These are phyloP conservation scores for Penicillium herquei DNA, from an alignment of 495 filamentous ascomycete species.

Conservation along the genomic window DNA sequence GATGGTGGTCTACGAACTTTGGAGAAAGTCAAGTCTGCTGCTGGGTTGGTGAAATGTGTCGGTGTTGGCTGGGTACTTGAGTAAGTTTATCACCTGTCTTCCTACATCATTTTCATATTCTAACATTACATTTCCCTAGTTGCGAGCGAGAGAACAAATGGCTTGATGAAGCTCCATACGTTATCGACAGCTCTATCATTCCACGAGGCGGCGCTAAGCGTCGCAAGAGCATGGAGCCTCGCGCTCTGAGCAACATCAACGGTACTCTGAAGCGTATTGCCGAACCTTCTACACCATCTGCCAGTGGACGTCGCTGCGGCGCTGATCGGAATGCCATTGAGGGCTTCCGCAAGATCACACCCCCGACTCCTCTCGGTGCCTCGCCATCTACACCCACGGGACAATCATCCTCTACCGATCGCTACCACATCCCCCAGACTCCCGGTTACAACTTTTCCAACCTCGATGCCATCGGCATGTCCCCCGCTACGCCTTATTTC, in stretches of 20 bases:
- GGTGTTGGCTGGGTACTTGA: conserved; percentile 87
- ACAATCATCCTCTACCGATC: conserved; percentile 17
- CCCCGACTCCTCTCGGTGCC: conserved; percentile 18
- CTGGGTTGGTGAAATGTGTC: conserved; percentile 77
- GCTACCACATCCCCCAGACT: conserved; percentile 31
- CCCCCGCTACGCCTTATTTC: conserved; percentile 55
- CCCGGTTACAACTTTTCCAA: conserved; percentile 39
- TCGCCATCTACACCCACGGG: conserved; percentile 23
- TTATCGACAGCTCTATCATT: conserved; percentile 66
- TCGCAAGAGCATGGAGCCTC: conserved; percentile 90
- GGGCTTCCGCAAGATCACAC: conserved; percentile 34
- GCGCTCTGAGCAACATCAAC: conserved; percentile 70
- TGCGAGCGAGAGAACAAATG: conserved; percentile 79
- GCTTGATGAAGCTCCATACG: conserved; percentile 68
- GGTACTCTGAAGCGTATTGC: conserved; percentile 49
- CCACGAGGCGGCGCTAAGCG: conserved; percentile 76
- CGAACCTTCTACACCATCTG: conserved; percentile 31
- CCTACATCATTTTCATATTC: not conserved
- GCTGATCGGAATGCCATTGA: conserved; percentile 37
- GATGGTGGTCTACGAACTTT: conserved; percentile 85
- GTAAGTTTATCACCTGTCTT: conserved; percentile 44
- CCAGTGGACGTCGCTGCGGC: conserved; percentile 30
- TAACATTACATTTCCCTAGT: conserved; percentile 36
- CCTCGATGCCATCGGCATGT: conserved; percentile 45
- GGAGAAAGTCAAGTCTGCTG: conserved; percentile 76